Evolutionary conservation across 306 rosid genomes (phyloP), one percentile per base, ranked within the genome.

Genomic region (Boehmeria nivea): DNA sequence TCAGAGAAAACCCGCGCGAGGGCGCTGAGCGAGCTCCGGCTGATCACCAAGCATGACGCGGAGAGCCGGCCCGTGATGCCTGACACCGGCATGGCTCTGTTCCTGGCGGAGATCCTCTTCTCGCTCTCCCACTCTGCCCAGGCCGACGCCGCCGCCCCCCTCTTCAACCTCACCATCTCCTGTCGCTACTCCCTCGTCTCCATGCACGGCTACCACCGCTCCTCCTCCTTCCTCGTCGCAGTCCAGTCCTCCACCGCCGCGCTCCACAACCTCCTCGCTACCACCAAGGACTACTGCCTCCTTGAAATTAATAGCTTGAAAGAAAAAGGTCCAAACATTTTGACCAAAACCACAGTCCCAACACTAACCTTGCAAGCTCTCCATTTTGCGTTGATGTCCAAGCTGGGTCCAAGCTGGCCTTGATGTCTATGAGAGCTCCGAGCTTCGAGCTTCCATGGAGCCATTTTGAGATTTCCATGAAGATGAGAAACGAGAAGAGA

Each of bases 231-330:
- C 2, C 47, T 89, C 31, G 18, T 75, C 31, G 99, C 96, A 2
- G 96, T 91, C 0, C 99, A 91, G 59, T 82, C 96, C 46, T 57
- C 81, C 60, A 93, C 96, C 59, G 99, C 96, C 24, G 72, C 83
- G 1, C 73, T 91, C 38, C 89, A 91, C 64, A 91, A 95, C 73
- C 89, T 91, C 25, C 94, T 91, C 50, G 60, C 75, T 14, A 53
- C 76, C 16, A 72, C 51, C 6, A 96, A 87, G 0, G 79, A 70
- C 12, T 87, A 72, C 51, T 77, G 99, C 0, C 76, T 89, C n/a
- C n/a, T n/a, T n/a, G n/a, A n/a, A n/a, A n/a, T n/a, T n/a, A n/a
- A n/a, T n/a, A n/a, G n/a, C n/a, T n/a, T n/a, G n/a, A n/a, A n/a
- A n/a, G n/a, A 65, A 28, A 49, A 22, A 61, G 51, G 28, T 59